These are phyloP conservation scores for Ceratocystis ficicola DNA, from an alignment of 2,329 filamentous ascomycete species.

Conservation along the genomic window DNA sequence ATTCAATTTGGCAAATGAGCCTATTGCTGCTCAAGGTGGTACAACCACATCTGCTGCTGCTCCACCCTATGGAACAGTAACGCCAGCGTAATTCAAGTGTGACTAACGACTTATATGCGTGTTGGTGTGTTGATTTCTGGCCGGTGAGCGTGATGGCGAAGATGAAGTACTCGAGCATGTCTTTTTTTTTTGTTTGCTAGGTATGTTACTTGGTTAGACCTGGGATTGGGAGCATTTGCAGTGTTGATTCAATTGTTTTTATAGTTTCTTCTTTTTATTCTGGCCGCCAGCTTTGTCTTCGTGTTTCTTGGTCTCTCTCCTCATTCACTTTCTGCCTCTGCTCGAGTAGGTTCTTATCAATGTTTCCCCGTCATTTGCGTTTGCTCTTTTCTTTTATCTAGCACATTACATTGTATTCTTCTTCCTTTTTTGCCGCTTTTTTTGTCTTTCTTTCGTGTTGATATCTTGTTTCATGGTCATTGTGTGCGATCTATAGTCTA, in stretches of 20 bases:
- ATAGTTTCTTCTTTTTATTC: constrained; percentile 4
- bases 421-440: not conserved
- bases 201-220: constrained; percentile 1
- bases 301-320: not conserved
- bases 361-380: not conserved
- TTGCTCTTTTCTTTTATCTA: not conserved
- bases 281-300: not conserved
- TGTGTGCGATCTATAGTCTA: no score
- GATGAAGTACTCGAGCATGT: not conserved
- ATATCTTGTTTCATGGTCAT: not conserved
- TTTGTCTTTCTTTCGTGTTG: not conserved
- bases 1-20: constrained; percentile 20
- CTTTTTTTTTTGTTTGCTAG: not conserved
- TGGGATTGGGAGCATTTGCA: constrained; percentile 5
- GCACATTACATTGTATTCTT: not conserved
- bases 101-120: not conserved
- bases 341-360: no score
- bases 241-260: constrained; percentile 2
- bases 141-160: no score
- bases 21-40: constrained; percentile 14
- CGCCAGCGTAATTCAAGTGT: not conserved
- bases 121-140: not conserved
- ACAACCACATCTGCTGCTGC: constrained; percentile 49
- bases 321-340: no score
- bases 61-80: constrained; percentile 71